Evolutionary conservation across 305 asterid species (phyloP).

Genomic region (Fraxinus latifolia): DNA sequence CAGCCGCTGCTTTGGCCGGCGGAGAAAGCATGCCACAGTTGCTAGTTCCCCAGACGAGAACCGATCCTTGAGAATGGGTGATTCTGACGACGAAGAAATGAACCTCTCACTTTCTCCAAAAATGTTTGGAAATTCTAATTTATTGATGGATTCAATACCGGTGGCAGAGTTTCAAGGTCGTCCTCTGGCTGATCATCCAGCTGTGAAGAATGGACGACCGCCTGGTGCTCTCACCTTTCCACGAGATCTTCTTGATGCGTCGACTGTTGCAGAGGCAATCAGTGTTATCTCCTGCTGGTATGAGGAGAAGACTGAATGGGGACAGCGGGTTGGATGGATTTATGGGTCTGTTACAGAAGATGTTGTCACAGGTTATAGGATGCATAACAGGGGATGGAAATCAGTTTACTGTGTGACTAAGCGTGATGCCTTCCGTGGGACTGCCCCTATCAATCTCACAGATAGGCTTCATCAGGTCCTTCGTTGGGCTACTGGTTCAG

Average conservation of each 20-base stretch:
- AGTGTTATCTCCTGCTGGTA: slow-evolving; percentile 78
- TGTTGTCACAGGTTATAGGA: slow-evolving; percentile 68
- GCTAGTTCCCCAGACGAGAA: slow-evolving; percentile 46
- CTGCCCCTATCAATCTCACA: slow-evolving; percentile 73
- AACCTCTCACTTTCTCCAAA: slow-evolving; percentile 50
- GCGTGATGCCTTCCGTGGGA: slow-evolving; percentile 75
- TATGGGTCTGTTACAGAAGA: slow-evolving; percentile 78
- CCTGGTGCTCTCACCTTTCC: slow-evolving; percentile 67
- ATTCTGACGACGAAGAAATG: slow-evolving; percentile 57
- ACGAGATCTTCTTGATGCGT: slow-evolving; percentile 61
- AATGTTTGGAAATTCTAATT: slow-evolving; percentile 62
- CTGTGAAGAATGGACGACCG: slow-evolving; percentile 70
- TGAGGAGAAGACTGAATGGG: slow-evolving; percentile 79
- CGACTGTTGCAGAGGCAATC: slow-evolving; percentile 70
- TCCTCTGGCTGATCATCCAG: slow-evolving; percentile 70
- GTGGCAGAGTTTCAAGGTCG: slow-evolving; percentile 76
- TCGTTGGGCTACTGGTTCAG: slow-evolving; percentile 82
- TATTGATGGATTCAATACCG: slow-evolving; percentile 67
- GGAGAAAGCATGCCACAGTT: slow-evolving; percentile 26
- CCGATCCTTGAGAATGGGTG: slow-evolving; percentile 53
- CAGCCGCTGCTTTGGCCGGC: slow-evolving; percentile 40
- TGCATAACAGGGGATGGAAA: slow-evolving; percentile 78
- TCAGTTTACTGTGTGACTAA: slow-evolving; percentile 66
- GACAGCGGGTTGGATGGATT: slow-evolving; percentile 76
- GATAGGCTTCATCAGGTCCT: slow-evolving; percentile 78